Percentiles rank a stretch among this genome's conserved stretches.
phyloP scores from a whole-genome alignment of 441 rosid genomes.

The Isatis lusitanica region DNA sequence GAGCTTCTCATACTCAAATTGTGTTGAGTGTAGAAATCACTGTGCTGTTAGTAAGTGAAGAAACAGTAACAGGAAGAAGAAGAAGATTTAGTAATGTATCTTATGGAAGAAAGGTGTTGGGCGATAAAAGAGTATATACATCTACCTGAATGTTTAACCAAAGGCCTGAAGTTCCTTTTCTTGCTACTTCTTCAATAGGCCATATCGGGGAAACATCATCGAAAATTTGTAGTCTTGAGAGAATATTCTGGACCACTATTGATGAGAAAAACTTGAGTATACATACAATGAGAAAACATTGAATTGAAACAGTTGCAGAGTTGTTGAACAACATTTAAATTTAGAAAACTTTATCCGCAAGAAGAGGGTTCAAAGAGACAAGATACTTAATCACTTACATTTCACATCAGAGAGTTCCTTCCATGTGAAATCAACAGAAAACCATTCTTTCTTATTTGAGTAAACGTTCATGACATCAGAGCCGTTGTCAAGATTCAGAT shows the following conservation, averaged over 20 bases:
- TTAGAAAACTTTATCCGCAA: neutral
- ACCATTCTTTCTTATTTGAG: slow-evolving; percentile 47
- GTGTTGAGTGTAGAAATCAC: slow-evolving; percentile 61
- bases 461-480: slow-evolving; percentile 40
- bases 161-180: slow-evolving; percentile 38
- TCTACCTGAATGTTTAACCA: slow-evolving; percentile 88
- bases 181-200: slow-evolving; percentile 41
- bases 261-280: neutral
- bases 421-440: slow-evolving; percentile 58
- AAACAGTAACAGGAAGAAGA: slow-evolving; percentile 1
- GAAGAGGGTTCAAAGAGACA: slow-evolving; percentile 4
- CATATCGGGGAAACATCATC: slow-evolving; percentile 37
- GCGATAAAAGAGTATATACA: slow-evolving; percentile 10
- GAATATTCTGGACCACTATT: slow-evolving; percentile 60
- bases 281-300: neutral
- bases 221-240: slow-evolving; percentile 48
- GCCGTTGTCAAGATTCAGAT: slow-evolving; percentile 52
- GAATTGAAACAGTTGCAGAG: slow-evolving; percentile 10
- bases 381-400: slow-evolving; percentile 45
- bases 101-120: neutral
- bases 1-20: slow-evolving; percentile 65
- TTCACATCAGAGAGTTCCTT: slow-evolving; percentile 28
- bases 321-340: slow-evolving; percentile 16
- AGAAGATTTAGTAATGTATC: neutral
- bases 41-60: slow-evolving; percentile 50